These are phyloP conservation scores for Botrytis byssoidea DNA, from an alignment of 2,329 filamentous ascomycete species.

Conservation along the genomic window DNA sequence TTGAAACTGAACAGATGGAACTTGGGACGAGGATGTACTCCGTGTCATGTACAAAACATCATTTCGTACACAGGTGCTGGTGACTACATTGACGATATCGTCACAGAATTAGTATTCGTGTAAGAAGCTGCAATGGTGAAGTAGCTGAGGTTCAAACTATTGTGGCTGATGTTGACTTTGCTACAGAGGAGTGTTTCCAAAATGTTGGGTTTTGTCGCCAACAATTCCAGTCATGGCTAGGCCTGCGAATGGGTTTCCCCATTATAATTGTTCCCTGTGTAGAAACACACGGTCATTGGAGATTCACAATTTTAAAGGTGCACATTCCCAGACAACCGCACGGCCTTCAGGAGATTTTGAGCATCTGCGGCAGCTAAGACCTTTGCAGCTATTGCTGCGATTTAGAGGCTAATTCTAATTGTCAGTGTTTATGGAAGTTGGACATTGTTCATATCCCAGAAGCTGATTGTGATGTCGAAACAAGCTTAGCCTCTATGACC, in stretches of 20 bases:
- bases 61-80: not conserved
- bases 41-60: not conserved
- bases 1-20: not conserved
- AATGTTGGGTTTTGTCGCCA: not conserved
- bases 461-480: slow-evolving; percentile 12
- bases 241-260: slow-evolving; percentile 9
- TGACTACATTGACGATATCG: not conserved
- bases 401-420: not conserved
- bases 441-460: not conserved
- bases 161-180: slow-evolving; percentile 11
- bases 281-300: not conserved
- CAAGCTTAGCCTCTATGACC: slow-evolving; percentile 4
- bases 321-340: slow-evolving; percentile 13
- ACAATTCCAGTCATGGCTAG: slow-evolving; percentile 1
- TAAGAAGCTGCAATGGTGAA: slow-evolving; percentile 3
- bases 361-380: not conserved
- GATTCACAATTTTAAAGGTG: slow-evolving; percentile 8
- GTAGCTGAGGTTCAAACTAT: not conserved
- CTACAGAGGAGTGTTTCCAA: slow-evolving; percentile 18
- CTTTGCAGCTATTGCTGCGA: slow-evolving; percentile 6
- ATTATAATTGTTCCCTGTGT: not conserved
- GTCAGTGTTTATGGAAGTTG: not conserved
- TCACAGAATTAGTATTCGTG: not conserved
- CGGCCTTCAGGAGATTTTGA: slow-evolving; percentile 7
- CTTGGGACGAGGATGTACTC: not conserved